Percentiles rank a stretch among this genome's conserved stretches.
Conservation (phyloP, 345 rosid species). For the Brassica rapa region DNA sequence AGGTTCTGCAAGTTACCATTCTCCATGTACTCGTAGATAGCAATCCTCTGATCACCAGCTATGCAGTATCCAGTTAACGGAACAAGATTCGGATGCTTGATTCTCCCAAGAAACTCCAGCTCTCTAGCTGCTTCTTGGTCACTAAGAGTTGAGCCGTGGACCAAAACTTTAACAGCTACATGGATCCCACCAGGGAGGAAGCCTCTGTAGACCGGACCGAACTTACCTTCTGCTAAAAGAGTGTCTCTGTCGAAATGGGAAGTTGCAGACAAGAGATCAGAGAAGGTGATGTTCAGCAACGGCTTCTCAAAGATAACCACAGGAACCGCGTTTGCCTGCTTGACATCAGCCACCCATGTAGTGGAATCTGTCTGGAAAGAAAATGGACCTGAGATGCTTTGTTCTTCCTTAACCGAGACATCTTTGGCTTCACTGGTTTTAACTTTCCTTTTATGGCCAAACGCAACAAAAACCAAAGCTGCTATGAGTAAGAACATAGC, state of each 20-base stretch:
- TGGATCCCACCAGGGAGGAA: constrained; percentile 91
- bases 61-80: constrained; percentile 90
- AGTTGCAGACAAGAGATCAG: constrained; percentile 84
- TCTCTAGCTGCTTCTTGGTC: constrained; percentile 92
- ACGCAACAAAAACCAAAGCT: constrained; percentile 63
- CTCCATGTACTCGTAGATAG: constrained; percentile 95
- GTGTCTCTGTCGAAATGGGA: constrained; percentile 84
- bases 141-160: constrained; percentile 80
- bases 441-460: constrained; percentile 63
- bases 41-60: constrained; percentile 93
- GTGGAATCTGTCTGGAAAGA: constrained; percentile 91
- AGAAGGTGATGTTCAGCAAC: constrained; percentile 76
- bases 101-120: constrained; percentile 85
- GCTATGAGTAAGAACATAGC: constrained; percentile 64
- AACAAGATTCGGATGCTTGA: constrained; percentile 88
- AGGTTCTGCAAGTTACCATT: constrained; percentile 91
- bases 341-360: constrained; percentile 93
- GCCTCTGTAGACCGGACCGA: constrained; percentile 92
- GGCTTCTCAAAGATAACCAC: constrained; percentile 94
- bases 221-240: constrained; percentile 87
- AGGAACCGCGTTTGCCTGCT: constrained; percentile 71
- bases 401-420: constrained; percentile 69
- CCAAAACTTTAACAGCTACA: constrained; percentile 92
- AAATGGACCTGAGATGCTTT: constrained; percentile 76
- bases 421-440: constrained; percentile 59